These are phyloP conservation scores for Monosporascus cannonballus DNA, from an alignment of 2,329 filamentous ascomycete genomes.

Conservation along the genomic window DNA sequence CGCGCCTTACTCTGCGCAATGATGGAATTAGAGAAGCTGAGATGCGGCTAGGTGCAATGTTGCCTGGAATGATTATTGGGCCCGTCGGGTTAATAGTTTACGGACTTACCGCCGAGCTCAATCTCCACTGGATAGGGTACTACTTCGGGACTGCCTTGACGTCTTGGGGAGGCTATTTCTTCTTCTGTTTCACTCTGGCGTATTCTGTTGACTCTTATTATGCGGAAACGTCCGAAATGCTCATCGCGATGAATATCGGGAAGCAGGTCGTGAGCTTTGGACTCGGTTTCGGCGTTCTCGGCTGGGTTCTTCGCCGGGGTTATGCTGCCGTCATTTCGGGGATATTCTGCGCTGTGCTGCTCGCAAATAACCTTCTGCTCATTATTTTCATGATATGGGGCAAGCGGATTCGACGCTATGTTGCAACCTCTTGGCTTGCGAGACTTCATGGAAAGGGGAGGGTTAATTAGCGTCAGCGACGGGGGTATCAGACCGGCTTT, in stretches of 20 bases:
- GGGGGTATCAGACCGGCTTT: too few species aligned
- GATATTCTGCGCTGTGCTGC: conserved; percentile 41
- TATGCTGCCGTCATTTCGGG: conserved; percentile 46
- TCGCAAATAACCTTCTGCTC: conserved; percentile 42
- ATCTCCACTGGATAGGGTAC: conserved; percentile 40
- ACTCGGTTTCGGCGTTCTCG: conserved; percentile 42
- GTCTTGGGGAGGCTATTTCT: conserved; percentile 46
- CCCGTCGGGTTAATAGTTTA: conserved; percentile 33
- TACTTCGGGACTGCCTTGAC: conserved; percentile 43
- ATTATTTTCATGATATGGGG: conserved; percentile 45
- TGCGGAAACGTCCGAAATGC: conserved; percentile 55
- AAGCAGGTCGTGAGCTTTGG: conserved; percentile 51
- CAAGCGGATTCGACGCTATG: conserved; percentile 41
- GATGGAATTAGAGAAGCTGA: conserved; percentile 37
- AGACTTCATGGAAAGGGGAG: conserved; percentile 29
- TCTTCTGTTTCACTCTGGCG: conserved; percentile 52
- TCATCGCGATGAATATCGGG: conserved; percentile 53
- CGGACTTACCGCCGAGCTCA: conserved; percentile 26
- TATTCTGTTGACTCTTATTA: conserved; percentile 56
- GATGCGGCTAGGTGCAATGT: conserved; percentile 32
- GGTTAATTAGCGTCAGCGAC: too few species aligned
- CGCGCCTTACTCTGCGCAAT: conserved; percentile 31
- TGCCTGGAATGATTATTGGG: conserved; percentile 27
- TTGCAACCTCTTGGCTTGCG: conserved; percentile 41
- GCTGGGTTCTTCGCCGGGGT: conserved; percentile 43